Evolutionary conservation across 306 rosid species (phyloP), one percentile per base, ranked within the genome.

Genomic region (Corylus avellana): DNA sequence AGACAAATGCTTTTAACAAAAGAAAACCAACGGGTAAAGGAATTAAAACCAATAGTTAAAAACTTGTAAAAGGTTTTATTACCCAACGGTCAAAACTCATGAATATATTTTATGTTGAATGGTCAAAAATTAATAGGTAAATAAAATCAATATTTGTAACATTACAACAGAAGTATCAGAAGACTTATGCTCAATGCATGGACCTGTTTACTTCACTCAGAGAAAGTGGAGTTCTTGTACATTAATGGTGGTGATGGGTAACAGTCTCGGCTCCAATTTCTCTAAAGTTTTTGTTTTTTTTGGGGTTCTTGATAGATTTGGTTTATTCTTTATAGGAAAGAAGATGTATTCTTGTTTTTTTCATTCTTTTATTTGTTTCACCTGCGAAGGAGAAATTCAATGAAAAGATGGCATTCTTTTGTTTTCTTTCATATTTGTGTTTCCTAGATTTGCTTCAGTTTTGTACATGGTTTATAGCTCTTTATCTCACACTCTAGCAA

Each of bases 171-270:
- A n/a, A 85, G 85, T 90, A 83, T 56, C 84, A 78, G 67, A 91
- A 78, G 48, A 85, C 85, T 0, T 89, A 82, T 83, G 64, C 75
- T 62, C 77, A 89, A 8, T 91, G 95, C 82, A 25, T 91, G 85
- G 82, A 85, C 57, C 55, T 89, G 72, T 79, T 89, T 75, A 78
- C 79, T 75, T 68, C 77, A 76, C 87, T 91, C 5, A 82, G 95
- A 82, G 81, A 79, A 44, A 57, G 35, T 85, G 92, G 95, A 63
- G 85, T 89, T 87, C 89, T 91, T 82, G 95, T 87, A 14, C 95
- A 89, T 85, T 92, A 89, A 63, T 89, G 91, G 95, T 84, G 89
- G 88, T 89, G 86, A 90, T 20, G 63, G 35, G 47, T 75, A 63
- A 16, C 46, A 53, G 18, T 18, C 46, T 39, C 70, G 29, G 9